phyloP scores from a whole-genome alignment of 257 asterid species.

The Striga asiatica region DNA sequence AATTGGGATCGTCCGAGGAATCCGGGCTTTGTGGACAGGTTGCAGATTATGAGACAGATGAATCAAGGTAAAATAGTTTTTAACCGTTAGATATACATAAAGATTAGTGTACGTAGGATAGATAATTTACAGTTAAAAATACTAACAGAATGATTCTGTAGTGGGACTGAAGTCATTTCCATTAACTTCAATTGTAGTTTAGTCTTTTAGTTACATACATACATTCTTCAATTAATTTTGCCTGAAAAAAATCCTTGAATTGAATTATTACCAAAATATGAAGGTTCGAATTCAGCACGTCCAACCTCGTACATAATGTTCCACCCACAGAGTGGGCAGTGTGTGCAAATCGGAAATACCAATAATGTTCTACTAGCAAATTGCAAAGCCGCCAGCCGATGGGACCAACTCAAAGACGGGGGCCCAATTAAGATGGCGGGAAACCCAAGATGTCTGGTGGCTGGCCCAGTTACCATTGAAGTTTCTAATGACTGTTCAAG shows the following conservation, averaged over 20 bases:
- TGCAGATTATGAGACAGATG: conserved; percentile 33
- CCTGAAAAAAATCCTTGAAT: too few relatives aligned
- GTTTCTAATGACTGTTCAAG: conserved; percentile 32
- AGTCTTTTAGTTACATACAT: too few relatives aligned
- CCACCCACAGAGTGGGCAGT: conserved; percentile 55
- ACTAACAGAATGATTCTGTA: too few relatives aligned
- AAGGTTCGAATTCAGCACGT: conserved; percentile 17
- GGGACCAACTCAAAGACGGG: conserved; percentile 28
- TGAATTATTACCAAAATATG: too few relatives aligned
- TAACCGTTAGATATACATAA: too few relatives aligned
- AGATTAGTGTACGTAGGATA: too few relatives aligned
- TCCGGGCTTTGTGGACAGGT: conserved; percentile 22
- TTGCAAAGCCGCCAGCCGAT: conserved; percentile 27
- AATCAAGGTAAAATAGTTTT: conserved; percentile 39
- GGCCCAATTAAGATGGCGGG: conserved; percentile 30
- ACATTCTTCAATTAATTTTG: too few relatives aligned
- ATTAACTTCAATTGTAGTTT: too few relatives aligned
- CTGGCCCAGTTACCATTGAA: conserved; percentile 20
- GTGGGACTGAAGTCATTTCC: too few relatives aligned
- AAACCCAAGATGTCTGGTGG: conserved; percentile 22
- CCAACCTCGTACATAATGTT: conserved; percentile 27
- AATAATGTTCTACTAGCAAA: conserved; percentile 7
- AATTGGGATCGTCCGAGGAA: conserved; percentile 39
- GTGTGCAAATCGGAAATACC: conserved; percentile 11
- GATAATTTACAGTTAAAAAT: too few relatives aligned